Base-by-base conservation (phyloP, 208 protist species). In the Leishmania tropica region DNA sequence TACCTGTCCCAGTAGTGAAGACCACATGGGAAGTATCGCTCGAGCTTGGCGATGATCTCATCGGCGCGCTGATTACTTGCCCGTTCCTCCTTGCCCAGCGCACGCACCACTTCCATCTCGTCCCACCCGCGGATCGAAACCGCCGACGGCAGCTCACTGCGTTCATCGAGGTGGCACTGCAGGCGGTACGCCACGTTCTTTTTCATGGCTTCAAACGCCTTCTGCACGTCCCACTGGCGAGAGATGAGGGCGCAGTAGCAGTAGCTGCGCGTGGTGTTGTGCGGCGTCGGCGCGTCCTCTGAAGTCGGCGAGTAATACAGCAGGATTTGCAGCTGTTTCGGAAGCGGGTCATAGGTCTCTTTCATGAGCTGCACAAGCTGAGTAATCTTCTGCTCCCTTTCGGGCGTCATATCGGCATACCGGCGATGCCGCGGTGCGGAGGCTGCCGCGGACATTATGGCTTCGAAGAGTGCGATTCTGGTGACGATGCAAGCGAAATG, bases 61-160 rank as follows among this genome's bases (percentile, higher is more conserved):
- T 94, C 88, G n/a, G 77, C 71, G 11, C 84, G 82, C 47, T 68
- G 74, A 28, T 78, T 51, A 1, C 40, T 21, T 8, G 53, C 42
- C 11, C 80, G 80, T 24, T 21, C 74, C 42, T 72, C 64, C 53
- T 79, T 78, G 17, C 83, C 40, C 58, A 77, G 71, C 17, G 75
- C 76, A 17, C 48, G 53, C 21, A 88, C 64, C 65, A 70, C 79
- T 13, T 78, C 68, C 79, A 67, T 60, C 64, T 90, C 73, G 47
- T 93, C 85, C 71, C 79, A 95, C 24, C 92, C 92, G n/a, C 92
- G 92, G 19, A 94, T 17, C 17, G 83, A 85, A 28, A 93, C 81
- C 0, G 92, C 75, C 7, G 87, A 74, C 0, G 90, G 92, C 51
- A 93, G 84, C 68, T 86, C 47, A 47, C 76, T 83, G 40, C 88